Conservation (phyloP, 2,329 filamentous ascomycete genomes). For the Colletotrichum orbiculare region DNA sequence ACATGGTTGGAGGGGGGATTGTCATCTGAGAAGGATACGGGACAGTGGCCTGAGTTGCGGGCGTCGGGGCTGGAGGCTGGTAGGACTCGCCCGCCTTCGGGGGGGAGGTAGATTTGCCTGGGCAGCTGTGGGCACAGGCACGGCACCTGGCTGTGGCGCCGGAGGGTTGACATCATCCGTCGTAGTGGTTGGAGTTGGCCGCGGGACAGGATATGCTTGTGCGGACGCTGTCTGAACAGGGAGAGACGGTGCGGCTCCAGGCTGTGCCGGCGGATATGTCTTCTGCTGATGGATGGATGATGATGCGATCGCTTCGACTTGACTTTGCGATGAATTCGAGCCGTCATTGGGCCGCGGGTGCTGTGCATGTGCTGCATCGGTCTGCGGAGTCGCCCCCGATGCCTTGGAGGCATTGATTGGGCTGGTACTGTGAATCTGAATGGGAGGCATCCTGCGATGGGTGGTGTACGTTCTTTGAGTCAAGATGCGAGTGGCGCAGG, state of each 20-base stretch:
- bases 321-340: constrained; percentile 38
- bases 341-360: constrained; percentile 1
- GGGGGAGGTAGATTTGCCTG: constrained; percentile 55
- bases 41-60: constrained; percentile 45
- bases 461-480: constrained; percentile 8
- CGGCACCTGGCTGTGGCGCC: constrained; percentile 67
- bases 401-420: constrained; percentile 69
- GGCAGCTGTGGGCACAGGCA: constrained; percentile 57
- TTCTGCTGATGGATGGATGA: constrained; percentile 38
- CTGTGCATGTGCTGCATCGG: constrained; percentile 38
- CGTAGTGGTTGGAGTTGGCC: constrained; percentile 56
- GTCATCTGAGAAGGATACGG: constrained; percentile 61
- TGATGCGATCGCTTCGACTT: constrained; percentile 37
- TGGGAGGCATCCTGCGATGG: constrained; percentile 62
- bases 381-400: constrained; percentile 60
- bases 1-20: constrained; percentile 57
- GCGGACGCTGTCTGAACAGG: constrained; percentile 55
- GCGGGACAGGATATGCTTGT: constrained; percentile 48
- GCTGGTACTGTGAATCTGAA: constrained; percentile 68
- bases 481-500: constrained; percentile 21
- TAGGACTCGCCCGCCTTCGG: constrained; percentile 61
- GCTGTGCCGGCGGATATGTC: constrained; percentile 56
- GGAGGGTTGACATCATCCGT: constrained; percentile 54
- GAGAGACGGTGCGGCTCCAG: constrained; percentile 57
- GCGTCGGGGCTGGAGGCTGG: constrained; percentile 48